These are phyloP conservation scores for Cyclotella choctawhatcheeana DNA, from an alignment of 108 stramenopile genomes.

Conservation along the genomic window DNA sequence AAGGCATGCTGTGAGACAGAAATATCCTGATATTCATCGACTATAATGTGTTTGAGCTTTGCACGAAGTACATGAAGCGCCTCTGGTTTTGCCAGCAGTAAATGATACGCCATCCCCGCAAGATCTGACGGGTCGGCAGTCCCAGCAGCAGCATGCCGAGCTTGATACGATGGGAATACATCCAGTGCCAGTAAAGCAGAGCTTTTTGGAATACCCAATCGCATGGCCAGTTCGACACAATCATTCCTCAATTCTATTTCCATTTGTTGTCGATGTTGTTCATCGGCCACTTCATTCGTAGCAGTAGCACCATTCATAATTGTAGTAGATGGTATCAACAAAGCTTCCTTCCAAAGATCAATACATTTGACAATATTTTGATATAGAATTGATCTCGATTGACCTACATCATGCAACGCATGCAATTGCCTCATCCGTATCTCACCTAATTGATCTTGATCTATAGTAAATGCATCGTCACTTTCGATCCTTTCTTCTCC, in stretches of 20 bases:
- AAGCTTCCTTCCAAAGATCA: conserved; percentile 69
- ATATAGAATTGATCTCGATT: conserved; percentile 44
- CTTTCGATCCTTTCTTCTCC: neutral
- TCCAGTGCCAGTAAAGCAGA: conserved; percentile 56
- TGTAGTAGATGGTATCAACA: conserved; percentile 34
- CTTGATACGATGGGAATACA: conserved; percentile 56
- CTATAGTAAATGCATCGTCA: neutral
- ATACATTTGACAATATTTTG: conserved; percentile 60
- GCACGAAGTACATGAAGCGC: conserved; percentile 43
- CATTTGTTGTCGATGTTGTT: neutral
- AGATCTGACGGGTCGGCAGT: conserved; percentile 63
- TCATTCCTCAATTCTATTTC: conserved; percentile 31
- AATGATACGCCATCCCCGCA: conserved; percentile 52
- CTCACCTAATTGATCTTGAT: conserved; percentile 12
- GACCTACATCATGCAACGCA: conserved; percentile 51
- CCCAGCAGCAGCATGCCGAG: conserved; percentile 39
- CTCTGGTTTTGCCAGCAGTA: conserved; percentile 37
- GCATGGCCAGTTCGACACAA: conserved; percentile 57
- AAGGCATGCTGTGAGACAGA: conserved; percentile 61
- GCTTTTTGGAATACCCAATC: conserved; percentile 57
- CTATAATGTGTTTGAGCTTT: conserved; percentile 56
- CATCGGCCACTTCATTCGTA: neutral
- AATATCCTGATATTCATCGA: conserved; percentile 71
- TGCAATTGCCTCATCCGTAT: conserved; percentile 36
- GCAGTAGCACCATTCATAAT: neutral